Evolutionary conservation across 805 yeast genomes (phyloP).

Genomic region (Ogataea degrootiae): DNA sequence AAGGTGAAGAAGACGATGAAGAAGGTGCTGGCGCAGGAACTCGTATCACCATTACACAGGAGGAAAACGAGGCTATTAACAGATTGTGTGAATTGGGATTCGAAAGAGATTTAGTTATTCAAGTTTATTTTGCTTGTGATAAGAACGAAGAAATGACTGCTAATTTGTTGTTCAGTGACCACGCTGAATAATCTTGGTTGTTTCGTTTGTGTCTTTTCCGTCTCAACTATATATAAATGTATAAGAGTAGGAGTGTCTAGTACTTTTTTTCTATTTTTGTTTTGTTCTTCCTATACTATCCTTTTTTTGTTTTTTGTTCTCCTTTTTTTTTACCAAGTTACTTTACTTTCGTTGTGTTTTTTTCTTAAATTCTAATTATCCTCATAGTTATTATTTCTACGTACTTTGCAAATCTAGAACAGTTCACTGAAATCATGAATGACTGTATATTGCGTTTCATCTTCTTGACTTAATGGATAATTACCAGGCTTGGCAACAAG

Average conservation of each 20-base stretch:
- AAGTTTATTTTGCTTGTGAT: constrained; percentile 96
- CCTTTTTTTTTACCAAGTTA: background rate
- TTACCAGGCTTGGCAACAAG: constrained; percentile 78
- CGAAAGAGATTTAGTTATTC: constrained; percentile 79
- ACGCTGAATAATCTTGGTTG: constrained; percentile 25
- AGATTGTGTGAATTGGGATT: constrained; percentile 92
- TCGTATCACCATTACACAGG: constrained; percentile 63
- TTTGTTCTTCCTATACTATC: background rate
- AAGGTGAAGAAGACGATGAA: constrained; percentile 34
- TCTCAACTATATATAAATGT: too few species aligned
- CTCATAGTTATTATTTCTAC: too few species aligned
- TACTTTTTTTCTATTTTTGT: too few species aligned
- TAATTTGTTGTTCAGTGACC: constrained; percentile 72
- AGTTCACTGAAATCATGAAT: constrained; percentile 30
- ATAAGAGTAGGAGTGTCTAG: too few species aligned
- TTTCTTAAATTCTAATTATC: too few species aligned
- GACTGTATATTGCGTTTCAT: constrained; percentile 20
- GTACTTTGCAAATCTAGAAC: background rate
- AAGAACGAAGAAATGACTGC: constrained; percentile 97
- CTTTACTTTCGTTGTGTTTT: too few species aligned
- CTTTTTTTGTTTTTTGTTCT: background rate
- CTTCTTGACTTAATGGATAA: constrained; percentile 39
- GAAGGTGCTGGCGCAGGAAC: constrained; percentile 39
- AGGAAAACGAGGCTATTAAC: constrained; percentile 83
- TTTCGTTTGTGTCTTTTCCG: too few species aligned